Evolutionary conservation across 164 flowering plant species (phyloP).

Genomic region (Macadamia tetraphylla): DNA sequence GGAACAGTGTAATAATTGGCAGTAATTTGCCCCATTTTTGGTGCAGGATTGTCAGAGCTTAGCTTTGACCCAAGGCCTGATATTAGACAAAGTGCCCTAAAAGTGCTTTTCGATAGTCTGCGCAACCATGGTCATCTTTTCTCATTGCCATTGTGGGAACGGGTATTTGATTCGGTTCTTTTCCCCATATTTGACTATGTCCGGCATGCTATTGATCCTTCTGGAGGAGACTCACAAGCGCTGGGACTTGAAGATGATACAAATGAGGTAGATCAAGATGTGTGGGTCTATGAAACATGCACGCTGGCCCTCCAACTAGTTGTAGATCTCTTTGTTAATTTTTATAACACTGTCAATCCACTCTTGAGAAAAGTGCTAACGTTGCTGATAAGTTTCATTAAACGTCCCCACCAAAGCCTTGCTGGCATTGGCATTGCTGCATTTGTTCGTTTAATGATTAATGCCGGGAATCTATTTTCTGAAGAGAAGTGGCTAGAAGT

Average conservation of each 20-base stretch:
- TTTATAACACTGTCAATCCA: constrained; percentile 85
- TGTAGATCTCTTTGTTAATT: constrained; percentile 93
- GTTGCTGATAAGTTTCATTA: constrained; percentile 82
- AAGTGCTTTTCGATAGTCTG: constrained; percentile 86
- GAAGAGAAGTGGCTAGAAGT: constrained; percentile 96
- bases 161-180: constrained; percentile 89
- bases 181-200: constrained; percentile 98
- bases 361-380: constrained; percentile 69
- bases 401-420: constrained; percentile 95
- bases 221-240: constrained; percentile 46
- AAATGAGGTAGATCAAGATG: constrained; percentile 81
- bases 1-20: neutral
- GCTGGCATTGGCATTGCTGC: constrained; percentile 99
- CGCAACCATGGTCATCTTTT: constrained; percentile 93
- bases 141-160: constrained; percentile 89
- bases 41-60: constrained; percentile 92
- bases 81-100: constrained; percentile 80
- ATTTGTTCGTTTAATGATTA: constrained; percentile 93
- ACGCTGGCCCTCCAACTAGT: constrained; percentile 92
- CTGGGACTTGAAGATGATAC: constrained; percentile 47
- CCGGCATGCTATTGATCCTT: constrained; percentile 91
- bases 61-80: constrained; percentile 98
- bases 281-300: constrained; percentile 98
- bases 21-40: neutral
- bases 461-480: constrained; percentile 80